Percentiles rank a stretch among this genome's conserved stretches.
Conservation (phyloP, 805 yeast species). For the Pichia insulana region DNA sequence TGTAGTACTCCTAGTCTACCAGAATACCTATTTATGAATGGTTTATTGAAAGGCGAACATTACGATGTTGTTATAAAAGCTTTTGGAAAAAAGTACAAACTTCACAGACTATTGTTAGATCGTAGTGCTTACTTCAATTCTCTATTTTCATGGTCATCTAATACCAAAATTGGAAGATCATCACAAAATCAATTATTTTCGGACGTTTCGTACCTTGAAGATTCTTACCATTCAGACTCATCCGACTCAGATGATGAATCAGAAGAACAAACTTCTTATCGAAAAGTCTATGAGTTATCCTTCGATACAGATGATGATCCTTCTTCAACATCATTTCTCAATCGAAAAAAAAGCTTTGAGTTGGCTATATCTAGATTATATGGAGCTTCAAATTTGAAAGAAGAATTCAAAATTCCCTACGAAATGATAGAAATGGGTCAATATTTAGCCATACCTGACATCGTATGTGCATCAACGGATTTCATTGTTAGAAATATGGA, state of each 20-base stretch:
- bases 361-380: slow-evolving; percentile 39
- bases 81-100: slow-evolving; percentile 34
- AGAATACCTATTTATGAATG: slow-evolving; percentile 18
- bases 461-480: slow-evolving; percentile 37
- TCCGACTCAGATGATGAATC: slow-evolving; percentile 1
- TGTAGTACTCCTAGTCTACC: slow-evolving; percentile 5
- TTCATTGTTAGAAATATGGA: slow-evolving; percentile 28
- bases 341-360: slow-evolving; percentile 35
- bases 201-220: no score
- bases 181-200: no score
- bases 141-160: slow-evolving; percentile 36
- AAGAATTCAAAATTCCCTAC: slow-evolving; percentile 30
- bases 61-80: slow-evolving; percentile 42
- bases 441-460: slow-evolving; percentile 37
- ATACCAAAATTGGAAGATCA: slow-evolving; percentile 6
- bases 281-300: slow-evolving; percentile 21
- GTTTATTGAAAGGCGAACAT: slow-evolving; percentile 37
- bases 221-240: background rate
- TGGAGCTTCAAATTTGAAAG: slow-evolving; percentile 31
- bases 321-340: slow-evolving; percentile 21
- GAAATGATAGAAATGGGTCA: slow-evolving; percentile 42
- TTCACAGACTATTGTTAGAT: slow-evolving; percentile 39
- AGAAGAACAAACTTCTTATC: slow-evolving; percentile 3
- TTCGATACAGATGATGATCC: slow-evolving; percentile 35
- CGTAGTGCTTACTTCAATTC: slow-evolving; percentile 40